phyloP scores from a whole-genome alignment of 75 land plant genomes.

The Cupressus sempervirens region DNA sequence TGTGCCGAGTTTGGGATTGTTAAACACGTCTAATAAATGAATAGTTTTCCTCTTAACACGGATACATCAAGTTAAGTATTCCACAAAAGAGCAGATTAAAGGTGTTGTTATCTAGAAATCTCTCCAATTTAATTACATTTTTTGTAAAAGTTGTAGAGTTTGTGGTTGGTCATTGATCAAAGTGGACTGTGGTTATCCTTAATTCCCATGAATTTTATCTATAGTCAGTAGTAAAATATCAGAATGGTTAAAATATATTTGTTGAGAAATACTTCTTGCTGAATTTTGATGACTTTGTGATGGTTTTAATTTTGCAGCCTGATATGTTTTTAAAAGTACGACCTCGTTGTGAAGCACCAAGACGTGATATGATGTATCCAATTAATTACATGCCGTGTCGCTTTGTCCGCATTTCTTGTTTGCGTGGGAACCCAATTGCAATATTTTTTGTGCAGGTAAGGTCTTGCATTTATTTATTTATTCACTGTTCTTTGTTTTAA shows the following conservation, averaged over 20 bases:
- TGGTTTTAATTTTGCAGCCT: slow-evolving; percentile 52
- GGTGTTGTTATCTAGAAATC: background rate
- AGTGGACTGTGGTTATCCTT: background rate
- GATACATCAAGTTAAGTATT: background rate
- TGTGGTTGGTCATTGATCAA: background rate
- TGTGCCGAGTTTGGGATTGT: background rate
- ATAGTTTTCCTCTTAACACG: background rate
- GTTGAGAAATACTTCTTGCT: background rate
- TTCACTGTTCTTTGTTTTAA: slow-evolving; percentile 3
- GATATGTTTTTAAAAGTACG: slow-evolving; percentile 87
- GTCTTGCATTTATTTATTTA: background rate
- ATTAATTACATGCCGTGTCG: slow-evolving; percentile 85
- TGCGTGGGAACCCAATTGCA: slow-evolving; percentile 94
- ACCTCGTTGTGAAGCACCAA: slow-evolving; percentile 91
- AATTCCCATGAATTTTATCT: background rate
- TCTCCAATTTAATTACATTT: background rate
- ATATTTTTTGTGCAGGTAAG: slow-evolving; percentile 89
- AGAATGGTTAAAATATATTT: background rate
- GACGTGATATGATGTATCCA: slow-evolving; percentile 85
- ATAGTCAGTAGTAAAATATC: background rate
- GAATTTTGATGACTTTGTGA: background rate
- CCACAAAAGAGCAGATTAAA: background rate
- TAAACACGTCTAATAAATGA: background rate
- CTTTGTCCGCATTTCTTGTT: slow-evolving; percentile 82
- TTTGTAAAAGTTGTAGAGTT: background rate